Conservation (phyloP, 2,329 filamentous ascomycete genomes). For the Sporothrix sp. region DNA sequence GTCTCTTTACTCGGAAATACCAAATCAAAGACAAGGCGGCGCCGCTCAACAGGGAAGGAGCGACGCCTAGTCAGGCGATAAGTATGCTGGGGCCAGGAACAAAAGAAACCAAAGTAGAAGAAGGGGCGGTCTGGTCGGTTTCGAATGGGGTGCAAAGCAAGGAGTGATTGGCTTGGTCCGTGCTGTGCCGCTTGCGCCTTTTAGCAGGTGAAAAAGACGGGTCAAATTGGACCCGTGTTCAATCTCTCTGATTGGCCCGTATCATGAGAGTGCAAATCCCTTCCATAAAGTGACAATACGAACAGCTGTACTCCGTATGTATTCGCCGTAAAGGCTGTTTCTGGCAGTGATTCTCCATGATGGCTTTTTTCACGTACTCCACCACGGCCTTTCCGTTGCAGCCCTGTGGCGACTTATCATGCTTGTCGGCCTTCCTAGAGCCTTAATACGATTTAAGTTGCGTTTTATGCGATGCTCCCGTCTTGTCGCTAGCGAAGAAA, state of each 20-base stretch:
- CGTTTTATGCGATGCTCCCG: background rate
- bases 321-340: too few species aligned
- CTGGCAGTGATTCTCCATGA: too few species aligned
- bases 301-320: too few species aligned
- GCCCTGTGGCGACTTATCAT: too few species aligned
- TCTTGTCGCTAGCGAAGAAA: background rate
- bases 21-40: too few species aligned
- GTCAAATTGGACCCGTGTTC: slow-evolving; percentile 2
- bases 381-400: too few species aligned
- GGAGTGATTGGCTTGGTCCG: background rate
- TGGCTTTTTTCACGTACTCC: too few species aligned
- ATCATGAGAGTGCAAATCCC: too few species aligned
- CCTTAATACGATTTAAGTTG: background rate
- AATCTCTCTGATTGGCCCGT: slow-evolving; percentile 2
- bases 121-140: slow-evolving; percentile 14
- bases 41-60: too few species aligned
- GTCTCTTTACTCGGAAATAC: background rate
- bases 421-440: background rate
- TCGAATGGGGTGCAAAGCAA: slow-evolving; percentile 17
- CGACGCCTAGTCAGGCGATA: too few species aligned
- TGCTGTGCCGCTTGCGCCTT: background rate
- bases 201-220: too few species aligned
- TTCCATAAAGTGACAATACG: too few species aligned
- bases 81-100: slow-evolving; percentile 7
- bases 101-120: background rate